Conservation (phyloP, 1,284 basidiomycete species). For the Fistulinella cinereoalba region DNA sequence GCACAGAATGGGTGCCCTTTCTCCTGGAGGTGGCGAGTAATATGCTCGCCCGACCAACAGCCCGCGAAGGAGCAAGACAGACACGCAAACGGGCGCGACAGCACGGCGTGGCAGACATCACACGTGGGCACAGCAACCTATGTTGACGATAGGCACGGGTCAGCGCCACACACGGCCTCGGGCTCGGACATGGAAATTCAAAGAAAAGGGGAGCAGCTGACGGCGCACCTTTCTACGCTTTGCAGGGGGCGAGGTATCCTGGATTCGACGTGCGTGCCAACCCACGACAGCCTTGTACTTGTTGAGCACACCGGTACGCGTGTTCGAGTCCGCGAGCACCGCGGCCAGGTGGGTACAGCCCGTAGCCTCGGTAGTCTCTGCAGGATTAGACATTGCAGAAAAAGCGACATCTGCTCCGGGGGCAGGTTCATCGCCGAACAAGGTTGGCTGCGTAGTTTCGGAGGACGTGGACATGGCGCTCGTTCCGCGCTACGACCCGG, state of each 20-base stretch:
- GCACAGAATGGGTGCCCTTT: conserved; percentile 66
- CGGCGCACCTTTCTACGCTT: conserved; percentile 47
- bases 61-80: conserved; percentile 74
- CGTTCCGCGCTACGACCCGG: neutral
- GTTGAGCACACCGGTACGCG: conserved; percentile 26
- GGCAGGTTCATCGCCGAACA: conserved; percentile 30
- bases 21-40: conserved; percentile 54
- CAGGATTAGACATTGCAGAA: conserved; percentile 9
- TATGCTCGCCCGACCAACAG: conserved; percentile 65
- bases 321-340: conserved; percentile 29
- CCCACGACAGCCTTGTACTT: conserved; percentile 40
- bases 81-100: conserved; percentile 76
- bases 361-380: conserved; percentile 9
- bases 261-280: conserved; percentile 38
- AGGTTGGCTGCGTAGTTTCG: conserved; percentile 26
- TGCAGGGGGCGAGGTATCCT: conserved; percentile 34
- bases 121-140: conserved; percentile 57
- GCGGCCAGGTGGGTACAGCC: conserved; percentile 23
- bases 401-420: conserved; percentile 9
- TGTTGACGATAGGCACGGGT: too few relatives aligned
- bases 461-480: conserved; percentile 31
- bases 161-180: too few relatives aligned
- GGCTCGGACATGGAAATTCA: neutral
- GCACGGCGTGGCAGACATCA: conserved; percentile 53
- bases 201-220: neutral